A percentile compares a stretch with the other conserved stretches of the same genome.
These are phyloP conservation scores for Cystofilobasidium bisporidii DNA, from an alignment of 768 basidiomycete genomes.

Conservation along the genomic window DNA sequence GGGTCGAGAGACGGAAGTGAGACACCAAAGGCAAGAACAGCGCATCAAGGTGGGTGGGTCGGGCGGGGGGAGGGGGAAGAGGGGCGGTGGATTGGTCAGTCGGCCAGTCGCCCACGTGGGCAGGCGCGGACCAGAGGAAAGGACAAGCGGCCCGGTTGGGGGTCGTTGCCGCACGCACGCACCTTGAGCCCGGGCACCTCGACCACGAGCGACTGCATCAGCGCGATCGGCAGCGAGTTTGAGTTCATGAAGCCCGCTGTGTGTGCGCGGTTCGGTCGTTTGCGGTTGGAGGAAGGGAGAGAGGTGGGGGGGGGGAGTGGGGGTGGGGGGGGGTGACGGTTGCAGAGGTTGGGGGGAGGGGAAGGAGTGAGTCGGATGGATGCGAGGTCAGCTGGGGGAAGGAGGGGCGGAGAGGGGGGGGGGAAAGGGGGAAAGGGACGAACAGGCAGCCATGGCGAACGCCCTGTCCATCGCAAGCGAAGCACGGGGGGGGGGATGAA, in stretches of 20 bases:
- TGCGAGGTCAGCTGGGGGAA: not conserved
- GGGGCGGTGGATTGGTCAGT: not conserved
- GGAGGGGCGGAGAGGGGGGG: too few species aligned
- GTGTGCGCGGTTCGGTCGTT: too few species aligned
- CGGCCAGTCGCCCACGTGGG: not conserved
- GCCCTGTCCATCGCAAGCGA: slow-evolving; percentile 49
- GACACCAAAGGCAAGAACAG: too few species aligned
- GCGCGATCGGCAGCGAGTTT: slow-evolving; percentile 86
- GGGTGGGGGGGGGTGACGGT: too few species aligned
- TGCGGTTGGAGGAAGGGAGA: too few species aligned
- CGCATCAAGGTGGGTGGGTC: too few species aligned
- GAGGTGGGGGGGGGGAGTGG: too few species aligned
- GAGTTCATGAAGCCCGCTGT: slow-evolving; percentile 63
- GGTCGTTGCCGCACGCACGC: too few species aligned
- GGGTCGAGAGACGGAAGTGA: not conserved
- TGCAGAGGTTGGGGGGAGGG: too few species aligned
- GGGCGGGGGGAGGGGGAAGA: not conserved
- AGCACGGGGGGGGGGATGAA: not conserved
- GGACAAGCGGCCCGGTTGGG: too few species aligned
- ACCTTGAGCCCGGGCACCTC: slow-evolving; percentile 65
- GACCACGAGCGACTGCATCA: slow-evolving; percentile 77
- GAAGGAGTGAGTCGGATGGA: not conserved
- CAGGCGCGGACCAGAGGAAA: too few species aligned
- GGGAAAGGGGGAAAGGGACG: not conserved
- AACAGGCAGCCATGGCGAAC: slow-evolving; percentile 39